These are phyloP conservation scores for Mycena rosella DNA, from an alignment of 768 basidiomycete genomes.

Conservation along the genomic window DNA sequence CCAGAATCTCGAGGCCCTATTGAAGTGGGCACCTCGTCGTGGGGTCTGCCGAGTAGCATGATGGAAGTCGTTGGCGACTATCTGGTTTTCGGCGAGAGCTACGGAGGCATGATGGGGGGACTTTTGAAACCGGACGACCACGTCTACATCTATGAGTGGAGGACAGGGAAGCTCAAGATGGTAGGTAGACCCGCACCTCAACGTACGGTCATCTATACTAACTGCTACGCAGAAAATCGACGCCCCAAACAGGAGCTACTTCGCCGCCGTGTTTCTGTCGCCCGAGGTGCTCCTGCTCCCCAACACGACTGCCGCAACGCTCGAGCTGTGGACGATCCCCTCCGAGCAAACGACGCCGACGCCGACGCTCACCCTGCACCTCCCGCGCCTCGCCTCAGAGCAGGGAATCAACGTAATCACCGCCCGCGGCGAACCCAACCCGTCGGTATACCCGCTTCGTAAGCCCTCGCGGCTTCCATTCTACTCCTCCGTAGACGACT, in stretches of 20 bases:
- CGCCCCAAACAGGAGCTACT: conserved; percentile 37
- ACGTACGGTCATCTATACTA: neutral
- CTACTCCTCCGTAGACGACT: conserved; percentile 40
- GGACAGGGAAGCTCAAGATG: conserved; percentile 50
- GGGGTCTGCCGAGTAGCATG: conserved; percentile 49
- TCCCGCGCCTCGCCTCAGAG: conserved; percentile 47
- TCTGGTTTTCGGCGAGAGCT: conserved; percentile 54
- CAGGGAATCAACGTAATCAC: conserved; percentile 43
- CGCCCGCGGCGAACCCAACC: conserved; percentile 59
- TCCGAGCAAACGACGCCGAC: conserved; percentile 52
- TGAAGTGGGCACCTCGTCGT: conserved; percentile 43
- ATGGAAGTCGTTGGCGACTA: conserved; percentile 62
- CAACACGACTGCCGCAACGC: conserved; percentile 37
- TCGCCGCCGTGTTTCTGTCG: conserved; percentile 42
- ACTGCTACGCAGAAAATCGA: conserved; percentile 28
- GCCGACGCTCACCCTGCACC: conserved; percentile 43
- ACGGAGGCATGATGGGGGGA: conserved; percentile 11
- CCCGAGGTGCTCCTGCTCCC: conserved; percentile 43
- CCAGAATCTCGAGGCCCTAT: conserved; percentile 51
- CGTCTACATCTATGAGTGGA: conserved; percentile 61
- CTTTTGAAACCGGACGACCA: conserved; percentile 33
- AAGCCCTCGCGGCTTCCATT: conserved; percentile 40
- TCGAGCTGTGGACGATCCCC: conserved; percentile 46
- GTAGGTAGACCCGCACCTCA: conserved; percentile 47
- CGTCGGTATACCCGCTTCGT: conserved; percentile 31